Conservation (phyloP, 257 asterid species). For the Salvia hispanica region DNA sequence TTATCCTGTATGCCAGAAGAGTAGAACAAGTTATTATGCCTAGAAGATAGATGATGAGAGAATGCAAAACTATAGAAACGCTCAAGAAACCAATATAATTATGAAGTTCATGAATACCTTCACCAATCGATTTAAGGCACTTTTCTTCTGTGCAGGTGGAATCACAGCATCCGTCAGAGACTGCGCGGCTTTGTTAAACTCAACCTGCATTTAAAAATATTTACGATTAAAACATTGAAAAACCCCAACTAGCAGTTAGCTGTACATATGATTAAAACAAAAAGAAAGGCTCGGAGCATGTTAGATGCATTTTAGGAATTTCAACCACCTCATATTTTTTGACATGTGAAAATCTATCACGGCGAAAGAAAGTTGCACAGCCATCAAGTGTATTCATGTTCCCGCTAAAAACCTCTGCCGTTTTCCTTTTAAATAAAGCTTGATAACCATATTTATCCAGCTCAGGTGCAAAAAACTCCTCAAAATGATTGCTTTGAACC, state of each 20-base stretch:
- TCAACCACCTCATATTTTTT: conserved; percentile 90
- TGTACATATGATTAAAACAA: conserved; percentile 18
- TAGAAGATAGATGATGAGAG: conserved; percentile 16
- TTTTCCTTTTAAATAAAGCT: conserved; percentile 74
- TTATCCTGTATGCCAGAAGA: conserved; percentile 66
- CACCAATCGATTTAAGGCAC: conserved; percentile 77
- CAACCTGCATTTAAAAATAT: conserved; percentile 60
- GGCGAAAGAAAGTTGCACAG: conserved; percentile 98
- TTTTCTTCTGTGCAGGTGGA: conserved; percentile 78
- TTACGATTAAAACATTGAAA: conserved; percentile 30
- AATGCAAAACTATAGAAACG: conserved; percentile 9
- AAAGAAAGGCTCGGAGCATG: conserved; percentile 21
- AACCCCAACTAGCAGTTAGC: conserved; percentile 34
- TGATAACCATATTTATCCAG: conserved; percentile 97
- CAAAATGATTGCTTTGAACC: conserved; percentile 95
- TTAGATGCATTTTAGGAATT: conserved; percentile 18
- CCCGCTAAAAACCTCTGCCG: conserved; percentile 82
- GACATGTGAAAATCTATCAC: conserved; percentile 92
- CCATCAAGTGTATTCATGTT: conserved; percentile 65
- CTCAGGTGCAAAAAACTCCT: conserved; percentile 93
- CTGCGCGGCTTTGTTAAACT: conserved; percentile 97
- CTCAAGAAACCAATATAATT: conserved; percentile 13
- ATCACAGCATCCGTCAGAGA: conserved; percentile 81
- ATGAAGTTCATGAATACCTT: conserved; percentile 50
- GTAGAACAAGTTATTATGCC: conserved; percentile 10